Conservation (phyloP, 2,329 filamentous ascomycete genomes). For the Zarea fungicola region DNA sequence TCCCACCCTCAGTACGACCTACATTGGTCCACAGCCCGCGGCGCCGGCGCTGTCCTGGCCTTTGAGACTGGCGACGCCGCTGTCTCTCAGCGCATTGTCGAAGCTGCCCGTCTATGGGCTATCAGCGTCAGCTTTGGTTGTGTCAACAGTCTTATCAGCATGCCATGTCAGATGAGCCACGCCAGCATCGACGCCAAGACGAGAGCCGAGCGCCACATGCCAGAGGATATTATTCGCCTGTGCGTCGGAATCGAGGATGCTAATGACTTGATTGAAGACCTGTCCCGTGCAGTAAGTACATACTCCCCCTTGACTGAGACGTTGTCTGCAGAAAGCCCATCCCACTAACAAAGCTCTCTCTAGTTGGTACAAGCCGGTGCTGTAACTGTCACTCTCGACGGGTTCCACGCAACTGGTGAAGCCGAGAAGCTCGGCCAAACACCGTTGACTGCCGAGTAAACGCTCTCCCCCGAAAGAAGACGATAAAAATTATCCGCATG, state of each 20-base stretch:
- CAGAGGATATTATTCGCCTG: constrained; percentile 91
- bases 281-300: constrained; percentile 79
- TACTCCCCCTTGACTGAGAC: neutral
- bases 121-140: constrained; percentile 98
- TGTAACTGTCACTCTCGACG: constrained; percentile 78
- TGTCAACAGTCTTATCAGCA: constrained; percentile 97
- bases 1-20: constrained; percentile 95
- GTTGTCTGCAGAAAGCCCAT: neutral
- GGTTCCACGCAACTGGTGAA: constrained; percentile 60
- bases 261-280: constrained; percentile 86
- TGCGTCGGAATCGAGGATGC: constrained; percentile 96
- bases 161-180: constrained; percentile 99
- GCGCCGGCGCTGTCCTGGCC: constrained; percentile 87
- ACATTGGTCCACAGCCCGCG: constrained; percentile 92
- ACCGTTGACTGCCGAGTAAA: constrained; percentile 21
- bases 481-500: neutral
- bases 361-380: constrained; percentile 91
- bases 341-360: constrained; percentile 20
- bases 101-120: constrained; percentile 84
- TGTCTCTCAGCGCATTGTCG: constrained; percentile 87
- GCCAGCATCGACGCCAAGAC: constrained; percentile 97
- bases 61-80: constrained; percentile 89
- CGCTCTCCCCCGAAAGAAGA: neutral
- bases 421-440: constrained; percentile 29
- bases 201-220: constrained; percentile 80